Conservation (phyloP, 228 moss, liverwort and hornwort species). For the Sphagnum magellanicum region DNA sequence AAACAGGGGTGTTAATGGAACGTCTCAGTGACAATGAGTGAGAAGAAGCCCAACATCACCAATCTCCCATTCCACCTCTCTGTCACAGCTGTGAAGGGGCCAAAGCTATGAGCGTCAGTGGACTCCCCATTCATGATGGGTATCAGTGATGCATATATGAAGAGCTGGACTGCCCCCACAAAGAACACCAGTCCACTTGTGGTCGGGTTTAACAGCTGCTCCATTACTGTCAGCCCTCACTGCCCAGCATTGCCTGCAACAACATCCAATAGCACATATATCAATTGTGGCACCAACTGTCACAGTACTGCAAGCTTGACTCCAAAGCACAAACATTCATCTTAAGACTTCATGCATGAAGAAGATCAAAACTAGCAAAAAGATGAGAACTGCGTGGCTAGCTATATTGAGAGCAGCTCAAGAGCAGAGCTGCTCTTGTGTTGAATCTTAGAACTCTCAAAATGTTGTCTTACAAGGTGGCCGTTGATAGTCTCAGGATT, state of each 20-base stretch:
- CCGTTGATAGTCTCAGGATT: constrained; percentile 44
- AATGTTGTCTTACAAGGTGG: constrained; percentile 16
- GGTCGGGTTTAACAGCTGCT: constrained; percentile 27
- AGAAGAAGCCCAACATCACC: constrained; percentile 46
- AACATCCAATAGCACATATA: background rate
- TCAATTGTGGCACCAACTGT: background rate
- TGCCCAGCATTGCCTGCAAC: constrained; percentile 18
- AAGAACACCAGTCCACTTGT: constrained; percentile 35
- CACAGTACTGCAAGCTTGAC: background rate
- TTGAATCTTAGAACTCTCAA: background rate
- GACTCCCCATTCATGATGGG: constrained; percentile 30
- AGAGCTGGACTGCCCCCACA: constrained; percentile 37
- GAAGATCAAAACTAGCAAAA: background rate
- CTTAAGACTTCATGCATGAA: background rate
- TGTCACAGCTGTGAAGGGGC: constrained; percentile 39
- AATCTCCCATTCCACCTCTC: constrained; percentile 52
- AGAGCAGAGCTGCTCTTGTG: background rate
- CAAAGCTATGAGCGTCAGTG: constrained; percentile 20
- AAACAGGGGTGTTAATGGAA: constrained; percentile 13
- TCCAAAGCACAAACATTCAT: background rate
- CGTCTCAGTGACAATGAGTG: constrained; percentile 29
- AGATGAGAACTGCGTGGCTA: background rate
- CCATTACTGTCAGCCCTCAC: constrained; percentile 18
- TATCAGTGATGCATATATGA: constrained; percentile 42
- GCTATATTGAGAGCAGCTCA: background rate